These are phyloP conservation scores for Pichia terricola DNA, from an alignment of 1,139 yeast genomes.

Conservation along the genomic window DNA sequence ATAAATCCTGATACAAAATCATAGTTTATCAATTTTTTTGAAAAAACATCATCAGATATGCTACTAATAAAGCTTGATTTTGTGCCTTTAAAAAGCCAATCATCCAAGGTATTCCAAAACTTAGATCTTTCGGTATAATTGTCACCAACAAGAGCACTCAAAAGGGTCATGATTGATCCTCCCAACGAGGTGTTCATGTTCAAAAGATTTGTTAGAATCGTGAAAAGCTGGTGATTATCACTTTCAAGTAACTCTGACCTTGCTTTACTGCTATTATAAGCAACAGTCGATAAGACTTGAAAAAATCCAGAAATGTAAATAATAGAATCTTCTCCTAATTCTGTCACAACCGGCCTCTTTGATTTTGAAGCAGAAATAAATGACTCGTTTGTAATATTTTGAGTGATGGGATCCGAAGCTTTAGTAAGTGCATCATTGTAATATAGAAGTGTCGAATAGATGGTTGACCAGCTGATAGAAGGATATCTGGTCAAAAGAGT, in stretches of 20 bases:
- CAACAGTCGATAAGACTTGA: slow-evolving; percentile 41
- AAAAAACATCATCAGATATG: slow-evolving; percentile 23
- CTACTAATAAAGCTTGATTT: slow-evolving; percentile 15
- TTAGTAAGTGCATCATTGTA: slow-evolving; percentile 16
- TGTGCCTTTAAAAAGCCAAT: slow-evolving; percentile 53
- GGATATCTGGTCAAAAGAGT: slow-evolving; percentile 19
- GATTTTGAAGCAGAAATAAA: background rate
- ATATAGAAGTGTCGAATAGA: slow-evolving; percentile 24
- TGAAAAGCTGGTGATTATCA: slow-evolving; percentile 25
- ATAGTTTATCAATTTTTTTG: slow-evolving; percentile 5
- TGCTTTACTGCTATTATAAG: slow-evolving; percentile 34
- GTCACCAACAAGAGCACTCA: slow-evolving; percentile 46
- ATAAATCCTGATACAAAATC: slow-evolving; percentile 40
- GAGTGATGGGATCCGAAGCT: slow-evolving; percentile 1
- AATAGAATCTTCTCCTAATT: slow-evolving; percentile 74
- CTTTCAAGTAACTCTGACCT: slow-evolving; percentile 28
- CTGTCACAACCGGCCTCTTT: slow-evolving; percentile 29
- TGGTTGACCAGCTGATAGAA: slow-evolving; percentile 26
- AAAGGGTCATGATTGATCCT: slow-evolving; percentile 42
- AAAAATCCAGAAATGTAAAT: slow-evolving; percentile 68
- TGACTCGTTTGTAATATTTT: background rate
- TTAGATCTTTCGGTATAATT: slow-evolving; percentile 33
- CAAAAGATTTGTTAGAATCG: slow-evolving; percentile 37
- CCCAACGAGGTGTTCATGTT: slow-evolving; percentile 41
- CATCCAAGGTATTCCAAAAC: slow-evolving; percentile 65